Evolutionary conservation across 306 rosid genomes (phyloP).

Genomic region (Cucurbita pepo): DNA sequence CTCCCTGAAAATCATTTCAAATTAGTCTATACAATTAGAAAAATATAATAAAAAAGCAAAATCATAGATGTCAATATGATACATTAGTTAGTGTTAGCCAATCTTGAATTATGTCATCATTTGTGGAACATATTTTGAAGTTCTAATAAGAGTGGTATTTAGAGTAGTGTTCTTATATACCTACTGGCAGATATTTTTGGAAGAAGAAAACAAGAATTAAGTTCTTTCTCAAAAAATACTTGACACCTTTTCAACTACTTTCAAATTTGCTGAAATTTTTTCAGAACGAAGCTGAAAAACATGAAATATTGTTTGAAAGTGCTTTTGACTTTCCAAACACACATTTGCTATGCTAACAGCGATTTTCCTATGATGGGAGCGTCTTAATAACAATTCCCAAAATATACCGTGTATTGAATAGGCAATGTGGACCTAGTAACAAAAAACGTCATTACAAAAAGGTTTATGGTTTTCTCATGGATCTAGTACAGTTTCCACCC

Average conservation of each 20-base stretch:
- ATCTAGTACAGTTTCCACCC: background rate
- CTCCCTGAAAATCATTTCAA: conserved; percentile 45
- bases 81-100: background rate
- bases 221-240: background rate
- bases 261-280: background rate
- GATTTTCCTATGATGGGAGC: background rate
- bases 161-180: background rate
- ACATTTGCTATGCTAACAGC: background rate
- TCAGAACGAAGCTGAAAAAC: background rate
- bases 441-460: background rate
- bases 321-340: background rate
- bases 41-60: background rate
- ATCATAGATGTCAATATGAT: background rate
- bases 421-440: background rate
- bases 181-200: background rate
- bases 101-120: background rate
- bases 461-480: background rate
- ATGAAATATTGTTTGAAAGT: background rate
- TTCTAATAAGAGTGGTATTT: background rate
- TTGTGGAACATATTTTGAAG: background rate
- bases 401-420: background rate
- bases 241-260: background rate
- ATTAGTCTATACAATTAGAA: background rate
- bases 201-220: background rate
- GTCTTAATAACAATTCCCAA: background rate